Evolutionary conservation across 495 filamentous ascomycete species (phyloP).

Genomic region (Aspergillus biplanus): DNA sequence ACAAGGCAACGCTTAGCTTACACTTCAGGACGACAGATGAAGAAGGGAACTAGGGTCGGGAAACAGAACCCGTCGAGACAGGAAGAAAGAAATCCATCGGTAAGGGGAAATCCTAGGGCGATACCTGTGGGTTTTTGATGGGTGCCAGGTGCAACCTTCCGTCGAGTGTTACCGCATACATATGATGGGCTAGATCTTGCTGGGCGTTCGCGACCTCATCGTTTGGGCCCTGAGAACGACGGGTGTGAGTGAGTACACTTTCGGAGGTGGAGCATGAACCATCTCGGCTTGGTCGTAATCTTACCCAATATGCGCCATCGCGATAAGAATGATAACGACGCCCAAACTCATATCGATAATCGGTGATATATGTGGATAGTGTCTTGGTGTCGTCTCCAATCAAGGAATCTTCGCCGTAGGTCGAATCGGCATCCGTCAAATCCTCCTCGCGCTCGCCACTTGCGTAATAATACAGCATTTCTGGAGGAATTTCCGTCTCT

Average conservation of each 20-base stretch:
- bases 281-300: slow-evolving; percentile 2
- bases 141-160: slow-evolving; percentile 53
- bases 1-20: background rate
- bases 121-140: slow-evolving; percentile 42
- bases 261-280: background rate
- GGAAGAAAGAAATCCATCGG: background rate
- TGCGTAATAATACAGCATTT: slow-evolving; percentile 5
- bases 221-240: slow-evolving; percentile 30
- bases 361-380: slow-evolving; percentile 29
- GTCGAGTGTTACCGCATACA: slow-evolving; percentile 43
- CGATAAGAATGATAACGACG: slow-evolving; percentile 66
- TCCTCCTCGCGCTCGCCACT: slow-evolving; percentile 19
- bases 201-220: slow-evolving; percentile 35
- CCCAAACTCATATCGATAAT: slow-evolving; percentile 58
- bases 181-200: slow-evolving; percentile 36
- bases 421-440: slow-evolving; percentile 24
- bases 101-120: background rate
- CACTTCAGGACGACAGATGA: too few species aligned
- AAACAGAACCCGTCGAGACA: background rate
- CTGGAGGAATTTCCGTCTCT: background rate
- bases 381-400: slow-evolving; percentile 29
- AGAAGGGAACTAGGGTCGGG: background rate
- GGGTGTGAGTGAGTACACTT: background rate
- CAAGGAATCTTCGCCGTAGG: slow-evolving; percentile 29
- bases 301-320: slow-evolving; percentile 57